Base-by-base conservation (phyloP, 2,329 filamentous ascomycete genomes). In the Talaromyces sp. region DNA sequence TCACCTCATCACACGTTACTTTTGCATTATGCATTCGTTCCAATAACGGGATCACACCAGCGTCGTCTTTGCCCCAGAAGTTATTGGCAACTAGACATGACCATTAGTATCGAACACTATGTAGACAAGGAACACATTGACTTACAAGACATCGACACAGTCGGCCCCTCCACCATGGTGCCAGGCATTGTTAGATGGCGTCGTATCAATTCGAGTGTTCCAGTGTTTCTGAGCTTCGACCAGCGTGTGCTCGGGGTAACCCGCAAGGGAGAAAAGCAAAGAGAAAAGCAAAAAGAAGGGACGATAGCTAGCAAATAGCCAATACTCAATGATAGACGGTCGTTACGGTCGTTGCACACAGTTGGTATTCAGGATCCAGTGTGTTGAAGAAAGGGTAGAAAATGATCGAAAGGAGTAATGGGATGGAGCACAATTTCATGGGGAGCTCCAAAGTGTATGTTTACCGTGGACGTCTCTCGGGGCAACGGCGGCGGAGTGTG, bases 31-130 rank as follows among this genome's bases (percentile, higher is more conserved):
- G 89, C 92, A 99, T 96, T 72, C 95, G 93, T 76, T 93, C 91
- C 33, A 99, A 84, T 72, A 99, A 86, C 63, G 95, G 96, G 52
- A 84, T 84, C 72, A 99, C 93, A 74, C 95, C 96, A 58, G 93
- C 95, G 82, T 99, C 95, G 76, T 98, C 93, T 82, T 96, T 98
- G 67, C 95, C 95, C 95, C 95, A 99, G 78, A 99, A 99, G 76
- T 99, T 99, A 81, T 99, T 99, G 72, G 95, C 93, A 81, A 99
- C 76, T 93, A 93, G 68, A 62, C 9, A 48, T 56, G 37, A 16
- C n/a, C 48, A 68, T 80, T 63, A 79, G 77, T 67, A 73, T 69
- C 66, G 66, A 33, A 37, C 42, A n/a, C 8, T n/a, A 50, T 57
- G 39, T 25, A 28, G 6, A 21, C 5, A 21, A n/a, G 21, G 28